A percentile compares a stretch with the other conserved stretches of the same genome.
Evolutionary conservation across 805 yeast genomes (phyloP).

Genomic region (Nakazawaea molendinolei): DNA sequence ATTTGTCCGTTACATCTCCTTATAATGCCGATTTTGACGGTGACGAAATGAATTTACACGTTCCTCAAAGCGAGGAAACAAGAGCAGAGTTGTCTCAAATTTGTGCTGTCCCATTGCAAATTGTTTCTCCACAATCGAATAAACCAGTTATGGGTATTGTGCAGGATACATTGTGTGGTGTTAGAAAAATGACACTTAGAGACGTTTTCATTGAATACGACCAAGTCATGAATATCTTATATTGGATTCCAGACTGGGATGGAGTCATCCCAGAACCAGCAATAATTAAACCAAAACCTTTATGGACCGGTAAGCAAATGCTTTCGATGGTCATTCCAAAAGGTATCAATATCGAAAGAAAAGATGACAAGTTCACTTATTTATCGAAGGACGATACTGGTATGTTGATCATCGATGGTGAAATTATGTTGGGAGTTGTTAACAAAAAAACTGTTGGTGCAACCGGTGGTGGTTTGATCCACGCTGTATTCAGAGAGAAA

Average conservation of each 20-base stretch:
- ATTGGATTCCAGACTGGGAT: slow-evolving; percentile 99
- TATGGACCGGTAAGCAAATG: slow-evolving; percentile 97
- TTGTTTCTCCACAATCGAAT: slow-evolving; percentile 96
- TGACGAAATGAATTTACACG: slow-evolving; percentile 99
- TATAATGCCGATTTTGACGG: slow-evolving; percentile 99
- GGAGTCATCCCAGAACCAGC: slow-evolving; percentile 97
- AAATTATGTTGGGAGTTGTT: slow-evolving; percentile 95
- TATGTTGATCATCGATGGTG: slow-evolving; percentile 93
- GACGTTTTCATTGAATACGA: slow-evolving; percentile 86
- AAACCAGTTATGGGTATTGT: slow-evolving; percentile 99
- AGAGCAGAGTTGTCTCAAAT: slow-evolving; percentile 92
- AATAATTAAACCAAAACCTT: slow-evolving; percentile 85
- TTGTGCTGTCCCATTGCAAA: slow-evolving; percentile 96
- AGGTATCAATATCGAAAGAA: slow-evolving; percentile 91
- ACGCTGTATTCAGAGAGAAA: slow-evolving; percentile 95
- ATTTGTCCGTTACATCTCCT: slow-evolving; percentile 97
- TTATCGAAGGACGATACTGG: slow-evolving; percentile 89
- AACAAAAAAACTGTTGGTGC: slow-evolving; percentile 98
- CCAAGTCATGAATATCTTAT: slow-evolving; percentile 92
- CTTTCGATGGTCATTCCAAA: slow-evolving; percentile 88
- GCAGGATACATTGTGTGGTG: slow-evolving; percentile 96
- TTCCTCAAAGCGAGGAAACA: slow-evolving; percentile 97
- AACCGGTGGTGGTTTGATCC: slow-evolving; percentile 95
- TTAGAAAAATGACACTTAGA: slow-evolving; percentile 89
- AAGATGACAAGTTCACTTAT: slow-evolving; percentile 82